Base-by-base conservation (phyloP, 2,329 filamentous ascomycete species). In the Diaporthe australafricana region DNA sequence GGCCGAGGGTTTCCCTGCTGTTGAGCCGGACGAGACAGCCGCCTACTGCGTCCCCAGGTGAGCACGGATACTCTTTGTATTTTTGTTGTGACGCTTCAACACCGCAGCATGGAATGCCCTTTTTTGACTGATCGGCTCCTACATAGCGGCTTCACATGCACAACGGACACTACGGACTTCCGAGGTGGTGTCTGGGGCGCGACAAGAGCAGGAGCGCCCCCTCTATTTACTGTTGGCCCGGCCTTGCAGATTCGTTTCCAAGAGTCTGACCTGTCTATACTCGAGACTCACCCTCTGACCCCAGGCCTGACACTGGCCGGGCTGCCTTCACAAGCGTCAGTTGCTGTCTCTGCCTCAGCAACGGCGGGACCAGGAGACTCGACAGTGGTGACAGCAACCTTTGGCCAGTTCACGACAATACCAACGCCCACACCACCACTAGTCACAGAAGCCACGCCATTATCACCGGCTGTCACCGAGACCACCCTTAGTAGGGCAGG, bases 81-180 rank as follows among this genome's bases (percentile, higher is more conserved):
- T 8, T 48, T 48, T 57, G 14, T 48, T 48, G 48, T 27, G n/a
- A 32, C 40, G 60, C 60, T 25, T 65, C 60, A 65, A 50, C 27
- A 50, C n/a, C 60, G 27, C 60, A n/a, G n/a, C 60, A 7, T 45
- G 42, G 45, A 30, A 4, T 22, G 42, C n/a, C 27, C 42, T 66
- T 42, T 22, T 56, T 60, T 71, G 50, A 71, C 69, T 50, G 60
- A 25, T 40, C 30, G 22, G 30, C n/a, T n/a, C 25, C 25, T 57
- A 5, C 14, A 5, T 57, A 81, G 78, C 22, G 83, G 82, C 12
- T 79, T 81, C 62, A 76, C 78, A 4, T 85, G 83, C 73, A 83
- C 82, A 2, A 81, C 82, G 1, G 83, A 85, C 67, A 81, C 80
- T 7, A 80, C 81, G 5, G 81, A 83, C 68, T 83, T 81, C 62